A percentile compares a stretch with the other conserved stretches of the same genome.
Conservation (phyloP, 805 yeast genomes). For the Kuraishia floccosa region DNA sequence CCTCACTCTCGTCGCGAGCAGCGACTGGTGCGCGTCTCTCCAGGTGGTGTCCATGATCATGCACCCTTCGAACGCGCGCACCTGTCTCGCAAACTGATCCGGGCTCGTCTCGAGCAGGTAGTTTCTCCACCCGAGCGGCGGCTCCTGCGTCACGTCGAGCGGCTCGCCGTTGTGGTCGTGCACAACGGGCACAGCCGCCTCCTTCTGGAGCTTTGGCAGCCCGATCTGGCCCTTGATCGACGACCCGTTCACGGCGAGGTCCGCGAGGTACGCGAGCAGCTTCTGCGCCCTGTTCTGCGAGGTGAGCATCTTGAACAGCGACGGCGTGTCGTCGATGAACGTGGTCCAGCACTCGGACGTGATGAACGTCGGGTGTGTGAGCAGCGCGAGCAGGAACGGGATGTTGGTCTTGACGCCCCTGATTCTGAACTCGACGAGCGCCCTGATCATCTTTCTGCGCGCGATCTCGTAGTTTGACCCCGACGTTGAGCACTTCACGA, state of each 20-base stretch:
- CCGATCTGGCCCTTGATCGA: conserved; percentile 95
- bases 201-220: conserved; percentile 66
- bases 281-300: conserved; percentile 97
- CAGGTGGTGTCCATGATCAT: conserved; percentile 97
- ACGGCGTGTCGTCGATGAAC: conserved; percentile 95
- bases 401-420: conserved; percentile 99
- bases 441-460: conserved; percentile 94
- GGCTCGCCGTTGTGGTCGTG: conserved; percentile 49
- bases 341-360: conserved; percentile 94
- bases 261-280: conserved; percentile 82
- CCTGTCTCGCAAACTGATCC: conserved; percentile 78
- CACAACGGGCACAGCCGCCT: conserved; percentile 66
- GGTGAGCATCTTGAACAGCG: conserved; percentile 84
- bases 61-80: conserved; percentile 76
- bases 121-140: conserved; percentile 87
- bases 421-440: conserved; percentile 93
- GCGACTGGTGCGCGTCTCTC: conserved; percentile 99
- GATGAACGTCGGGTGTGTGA: conserved; percentile 84
- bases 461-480: conserved; percentile 96
- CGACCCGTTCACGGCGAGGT: conserved; percentile 90
- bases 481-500: conserved; percentile 95
- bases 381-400: conserved; percentile 84
- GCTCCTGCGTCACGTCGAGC: conserved; percentile 47
- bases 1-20: conserved; percentile 94
- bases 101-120: conserved; percentile 80